phyloP scores from a whole-genome alignment of 495 filamentous ascomycete species.

The Sordaria brevicollis region DNA sequence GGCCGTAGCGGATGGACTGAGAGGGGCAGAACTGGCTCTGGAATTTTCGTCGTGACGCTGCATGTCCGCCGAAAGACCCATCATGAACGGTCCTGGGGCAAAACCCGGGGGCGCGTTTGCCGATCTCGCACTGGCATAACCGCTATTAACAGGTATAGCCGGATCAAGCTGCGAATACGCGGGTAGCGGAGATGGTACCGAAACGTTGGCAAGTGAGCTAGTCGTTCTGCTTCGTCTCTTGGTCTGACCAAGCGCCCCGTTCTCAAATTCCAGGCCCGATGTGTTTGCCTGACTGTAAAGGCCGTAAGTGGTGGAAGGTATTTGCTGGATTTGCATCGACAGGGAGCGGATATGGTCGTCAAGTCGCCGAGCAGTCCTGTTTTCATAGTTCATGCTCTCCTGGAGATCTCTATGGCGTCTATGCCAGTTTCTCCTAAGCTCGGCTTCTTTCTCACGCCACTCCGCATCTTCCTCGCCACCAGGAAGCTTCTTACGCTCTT shows the following conservation, averaged over 20 bases:
- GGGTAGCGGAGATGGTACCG: conserved; percentile 27
- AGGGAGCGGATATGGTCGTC: conserved; percentile 30
- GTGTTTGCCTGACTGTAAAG: conserved; percentile 35
- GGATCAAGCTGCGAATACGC: conserved; percentile 31
- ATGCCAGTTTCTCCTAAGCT: conserved; percentile 35
- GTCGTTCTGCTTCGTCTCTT: conserved; percentile 45
- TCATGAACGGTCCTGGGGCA: conserved; percentile 40
- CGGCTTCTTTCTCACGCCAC: conserved; percentile 37
- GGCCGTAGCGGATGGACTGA: conserved; percentile 71
- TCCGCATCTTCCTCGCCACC: conserved; percentile 45
- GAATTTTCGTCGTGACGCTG: conserved; percentile 32
- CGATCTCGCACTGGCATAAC: conserved; percentile 29
- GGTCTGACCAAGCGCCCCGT: conserved; percentile 32
- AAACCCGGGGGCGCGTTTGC: conserved; percentile 38
- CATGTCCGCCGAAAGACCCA: conserved; percentile 30
- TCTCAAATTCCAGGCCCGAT: conserved; percentile 40
- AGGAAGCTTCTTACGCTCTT: conserved; percentile 39
- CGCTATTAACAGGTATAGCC: conserved; percentile 12
- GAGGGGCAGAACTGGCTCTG: conserved; percentile 47
- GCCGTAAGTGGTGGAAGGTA: conserved; percentile 21
- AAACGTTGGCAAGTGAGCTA: conserved; percentile 43
- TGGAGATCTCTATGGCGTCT: conserved; percentile 33
- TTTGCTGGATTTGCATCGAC: conserved; percentile 23
- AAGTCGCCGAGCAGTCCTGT: conserved; percentile 22
- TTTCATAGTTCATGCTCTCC: conserved; percentile 24